Base-by-base conservation (phyloP, 352 stramenopile genomes). In the Phytophthora foliorum region DNA sequence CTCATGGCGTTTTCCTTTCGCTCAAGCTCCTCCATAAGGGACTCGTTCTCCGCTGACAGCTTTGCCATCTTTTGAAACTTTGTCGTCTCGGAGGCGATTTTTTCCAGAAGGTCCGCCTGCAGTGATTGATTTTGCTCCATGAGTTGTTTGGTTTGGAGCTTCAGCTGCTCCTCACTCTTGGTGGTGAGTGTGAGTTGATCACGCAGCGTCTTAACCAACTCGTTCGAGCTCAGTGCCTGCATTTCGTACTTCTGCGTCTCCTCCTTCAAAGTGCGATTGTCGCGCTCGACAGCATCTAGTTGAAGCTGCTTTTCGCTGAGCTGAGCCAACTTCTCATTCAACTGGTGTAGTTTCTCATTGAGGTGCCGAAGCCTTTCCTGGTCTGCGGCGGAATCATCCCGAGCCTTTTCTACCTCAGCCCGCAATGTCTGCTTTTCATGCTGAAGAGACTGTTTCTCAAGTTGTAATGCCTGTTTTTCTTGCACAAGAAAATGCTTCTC, bases 11-110 rank as follows among this genome's bases (percentile, higher is more conserved):
- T 63, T 17, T 88, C 76, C 34, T 77, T 82, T 11, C 74, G 72
- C 62, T 85, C 72, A 11, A 90, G 53, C 34, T 90, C 80, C 11
- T 88, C 70, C 44, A 81, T 64, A 8, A 91, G 67, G 0, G 75
- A 80, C 38, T 91, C 77, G 36, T 90, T 89, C 45, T 91, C 83
- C 1, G 79, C 72, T 4, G 81, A 82, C 16, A 92, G 42, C 32
- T 86, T 82, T 4, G 80, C 80, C 78, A 92, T 86, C 50, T 84
- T 86, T 48, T 90, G 81, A 59, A 90, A 89, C 32, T 89, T 90
- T 51, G 69, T 76, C 8, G 80, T 86, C 60, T 90, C 84, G 6
- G 73, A 72, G 14, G 80, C 81, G 21, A 92, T 90, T 57, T 90
- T 90, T 36, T 90, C 81, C 3, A 92, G 68, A 29, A 90, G 58